Evolutionary conservation across 176 grass and related monocot species (phyloP).

Genomic region (Hsuehochloa calcarea): DNA sequence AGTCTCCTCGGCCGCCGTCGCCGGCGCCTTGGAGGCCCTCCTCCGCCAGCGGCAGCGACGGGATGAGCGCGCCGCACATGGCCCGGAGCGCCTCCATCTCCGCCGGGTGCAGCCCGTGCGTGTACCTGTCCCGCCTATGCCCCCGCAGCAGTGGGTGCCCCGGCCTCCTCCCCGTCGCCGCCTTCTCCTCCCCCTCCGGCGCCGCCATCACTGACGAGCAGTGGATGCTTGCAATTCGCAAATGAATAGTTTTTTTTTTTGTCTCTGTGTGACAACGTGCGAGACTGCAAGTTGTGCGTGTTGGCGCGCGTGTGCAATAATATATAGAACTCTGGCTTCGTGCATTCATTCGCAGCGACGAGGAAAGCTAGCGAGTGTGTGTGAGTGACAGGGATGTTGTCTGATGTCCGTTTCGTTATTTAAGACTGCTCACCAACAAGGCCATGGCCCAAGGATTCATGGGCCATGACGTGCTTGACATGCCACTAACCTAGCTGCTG

Average conservation of each 20-base stretch:
- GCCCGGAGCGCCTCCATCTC: conserved; percentile 68
- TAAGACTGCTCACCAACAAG: conserved; percentile 1
- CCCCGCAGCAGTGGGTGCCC: conserved; percentile 55
- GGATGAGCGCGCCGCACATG: conserved; percentile 71
- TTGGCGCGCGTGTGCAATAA: too few relatives aligned
- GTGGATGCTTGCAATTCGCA: not conserved
- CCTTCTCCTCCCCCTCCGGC: not conserved
- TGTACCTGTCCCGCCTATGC: conserved; percentile 44
- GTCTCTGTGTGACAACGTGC: not conserved
- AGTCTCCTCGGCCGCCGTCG: conserved; percentile 23
- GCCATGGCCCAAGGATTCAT: too few relatives aligned
- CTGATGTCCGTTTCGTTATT: not conserved
- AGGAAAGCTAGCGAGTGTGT: not conserved
- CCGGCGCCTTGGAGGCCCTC: not conserved
- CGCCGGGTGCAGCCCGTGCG: conserved; percentile 48
- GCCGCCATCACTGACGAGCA: not conserved
- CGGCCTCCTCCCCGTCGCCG: not conserved
- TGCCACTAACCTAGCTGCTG: too few relatives aligned
- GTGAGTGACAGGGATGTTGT: not conserved
- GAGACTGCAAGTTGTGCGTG: too few relatives aligned
- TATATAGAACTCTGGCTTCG: not conserved
- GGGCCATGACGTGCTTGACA: too few relatives aligned
- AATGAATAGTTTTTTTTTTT: not conserved
- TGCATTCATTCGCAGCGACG: not conserved
- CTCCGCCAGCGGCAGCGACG: conserved; percentile 43